Evolutionary conservation across 1,284 basidiomycete genomes (phyloP).

Genomic region (Trichosporon sp.): DNA sequence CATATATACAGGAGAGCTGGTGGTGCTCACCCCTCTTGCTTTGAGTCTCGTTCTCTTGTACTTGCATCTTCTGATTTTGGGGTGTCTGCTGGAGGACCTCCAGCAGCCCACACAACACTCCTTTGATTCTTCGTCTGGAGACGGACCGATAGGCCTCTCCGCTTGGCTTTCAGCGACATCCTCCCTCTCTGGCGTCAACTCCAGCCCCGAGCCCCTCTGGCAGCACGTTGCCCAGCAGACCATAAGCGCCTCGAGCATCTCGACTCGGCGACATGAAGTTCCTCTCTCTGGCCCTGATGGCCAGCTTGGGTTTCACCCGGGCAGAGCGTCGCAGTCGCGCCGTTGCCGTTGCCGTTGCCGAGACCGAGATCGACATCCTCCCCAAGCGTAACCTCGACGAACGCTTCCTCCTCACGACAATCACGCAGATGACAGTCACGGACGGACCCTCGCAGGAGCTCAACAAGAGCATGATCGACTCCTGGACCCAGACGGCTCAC

Average conservation of each 20-base stretch:
- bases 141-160: too few relatives aligned
- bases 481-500: conserved; percentile 15
- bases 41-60: too few relatives aligned
- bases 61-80: too few relatives aligned
- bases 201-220: too few relatives aligned
- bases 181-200: too few relatives aligned
- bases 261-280: background rate
- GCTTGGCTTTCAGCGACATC: too few relatives aligned
- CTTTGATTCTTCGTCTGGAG: too few relatives aligned
- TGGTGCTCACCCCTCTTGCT: too few relatives aligned
- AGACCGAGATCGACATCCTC: background rate
- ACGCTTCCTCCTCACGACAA: conserved; percentile 13
- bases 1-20: background rate
- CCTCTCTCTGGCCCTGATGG: background rate
- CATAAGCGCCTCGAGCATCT: too few relatives aligned
- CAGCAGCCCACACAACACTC: too few relatives aligned
- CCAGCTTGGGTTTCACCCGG: background rate
- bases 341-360: background rate
- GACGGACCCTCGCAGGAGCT: background rate
- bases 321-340: background rate
- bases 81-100: too few relatives aligned
- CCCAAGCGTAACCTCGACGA: background rate
- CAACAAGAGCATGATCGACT: conserved; percentile 2
- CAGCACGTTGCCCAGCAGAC: too few relatives aligned
- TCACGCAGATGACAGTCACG: background rate